A percentile compares a stretch with the other conserved stretches of the same genome.
phyloP scores from a whole-genome alignment of 108 stramenopile genomes.

The Parmales sp. region DNA sequence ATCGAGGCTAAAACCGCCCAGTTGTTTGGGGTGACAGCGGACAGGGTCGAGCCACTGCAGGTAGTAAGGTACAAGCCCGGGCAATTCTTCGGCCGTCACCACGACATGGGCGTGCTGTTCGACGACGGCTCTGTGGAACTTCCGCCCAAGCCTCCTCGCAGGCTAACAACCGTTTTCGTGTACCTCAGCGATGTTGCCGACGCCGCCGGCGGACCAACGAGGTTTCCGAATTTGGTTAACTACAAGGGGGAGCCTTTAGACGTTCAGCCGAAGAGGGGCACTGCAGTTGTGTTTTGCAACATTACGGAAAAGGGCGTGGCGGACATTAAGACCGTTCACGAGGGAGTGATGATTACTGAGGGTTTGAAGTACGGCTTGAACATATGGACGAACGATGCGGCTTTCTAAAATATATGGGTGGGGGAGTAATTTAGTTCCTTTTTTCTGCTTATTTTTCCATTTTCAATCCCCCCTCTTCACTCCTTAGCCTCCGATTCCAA shows the following conservation, averaged over 20 bases:
- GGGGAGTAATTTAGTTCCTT: no score
- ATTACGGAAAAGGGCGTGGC: constrained; percentile 33
- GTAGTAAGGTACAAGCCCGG: constrained; percentile 51
- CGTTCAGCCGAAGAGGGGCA: constrained; percentile 39
- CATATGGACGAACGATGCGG: constrained; percentile 37
- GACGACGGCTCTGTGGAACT: constrained; percentile 39
- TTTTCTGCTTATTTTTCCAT: no score
- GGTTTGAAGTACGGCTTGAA: constrained; percentile 51
- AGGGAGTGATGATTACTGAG: constrained; percentile 22
- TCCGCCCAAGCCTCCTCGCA: constrained; percentile 26
- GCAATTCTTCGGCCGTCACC: constrained; percentile 56
- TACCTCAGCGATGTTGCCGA: constrained; percentile 41
- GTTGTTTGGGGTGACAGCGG: constrained; percentile 28
- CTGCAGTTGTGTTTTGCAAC: constrained; percentile 46
- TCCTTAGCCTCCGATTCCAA: background rate
- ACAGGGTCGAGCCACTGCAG: constrained; percentile 43
- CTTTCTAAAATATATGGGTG: no score
- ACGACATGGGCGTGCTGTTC: constrained; percentile 46
- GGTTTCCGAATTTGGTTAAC: background rate
- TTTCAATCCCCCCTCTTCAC: background rate
- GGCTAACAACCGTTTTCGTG: constrained; percentile 51
- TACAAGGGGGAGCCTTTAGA: constrained; percentile 15
- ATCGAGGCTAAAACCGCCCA: constrained; percentile 45
- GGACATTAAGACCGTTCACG: constrained; percentile 46
- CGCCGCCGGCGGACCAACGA: background rate